phyloP scores from a whole-genome alignment of 139 green algal genomes.

The Chlorella sp. region DNA sequence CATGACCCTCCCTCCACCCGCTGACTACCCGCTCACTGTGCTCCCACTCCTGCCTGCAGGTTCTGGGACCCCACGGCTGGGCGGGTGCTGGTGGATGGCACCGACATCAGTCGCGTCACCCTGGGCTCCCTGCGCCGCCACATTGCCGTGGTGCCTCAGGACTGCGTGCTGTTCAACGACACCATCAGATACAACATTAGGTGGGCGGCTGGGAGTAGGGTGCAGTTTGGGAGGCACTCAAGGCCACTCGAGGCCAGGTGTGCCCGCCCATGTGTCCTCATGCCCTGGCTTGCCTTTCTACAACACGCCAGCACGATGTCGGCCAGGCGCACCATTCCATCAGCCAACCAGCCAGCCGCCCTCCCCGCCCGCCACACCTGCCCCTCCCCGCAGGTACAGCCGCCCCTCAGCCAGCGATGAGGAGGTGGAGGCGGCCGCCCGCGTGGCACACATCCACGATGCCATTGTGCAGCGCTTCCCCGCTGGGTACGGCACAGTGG shows the following conservation, averaged over 20 bases:
- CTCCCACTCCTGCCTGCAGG: too few relatives aligned
- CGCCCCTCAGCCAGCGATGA: conserved; percentile 43
- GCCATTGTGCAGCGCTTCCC: conserved; percentile 83
- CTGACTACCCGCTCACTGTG: too few relatives aligned
- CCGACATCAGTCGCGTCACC: conserved; percentile 79
- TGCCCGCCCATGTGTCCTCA: too few relatives aligned
- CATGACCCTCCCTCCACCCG: too few relatives aligned
- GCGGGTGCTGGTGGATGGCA: conserved; percentile 76
- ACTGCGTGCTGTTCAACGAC: conserved; percentile 97
- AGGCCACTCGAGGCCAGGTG: too few relatives aligned
- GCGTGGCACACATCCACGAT: conserved; percentile 79
- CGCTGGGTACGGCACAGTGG: conserved; percentile 44
- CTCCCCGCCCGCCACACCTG: neutral
- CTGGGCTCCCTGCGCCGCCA: conserved; percentile 63
- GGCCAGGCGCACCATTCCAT: too few relatives aligned
- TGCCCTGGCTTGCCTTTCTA: too few relatives aligned
- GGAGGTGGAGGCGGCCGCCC: conserved; percentile 68
- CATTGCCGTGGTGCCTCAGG: conserved; percentile 75
- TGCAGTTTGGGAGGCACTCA: too few relatives aligned
- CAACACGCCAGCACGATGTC: too few relatives aligned
- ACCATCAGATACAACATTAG: conserved; percentile 92
- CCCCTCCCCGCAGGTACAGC: conserved; percentile 54
- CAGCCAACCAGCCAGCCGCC: too few relatives aligned
- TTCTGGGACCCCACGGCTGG: conserved; percentile 85
- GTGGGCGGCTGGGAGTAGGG: conserved; percentile 63